Percentiles rank a stretch among this genome's conserved stretches.
Evolutionary conservation across 495 filamentous ascomycete genomes (phyloP).

Genomic region (Daldinia caldariorum): DNA sequence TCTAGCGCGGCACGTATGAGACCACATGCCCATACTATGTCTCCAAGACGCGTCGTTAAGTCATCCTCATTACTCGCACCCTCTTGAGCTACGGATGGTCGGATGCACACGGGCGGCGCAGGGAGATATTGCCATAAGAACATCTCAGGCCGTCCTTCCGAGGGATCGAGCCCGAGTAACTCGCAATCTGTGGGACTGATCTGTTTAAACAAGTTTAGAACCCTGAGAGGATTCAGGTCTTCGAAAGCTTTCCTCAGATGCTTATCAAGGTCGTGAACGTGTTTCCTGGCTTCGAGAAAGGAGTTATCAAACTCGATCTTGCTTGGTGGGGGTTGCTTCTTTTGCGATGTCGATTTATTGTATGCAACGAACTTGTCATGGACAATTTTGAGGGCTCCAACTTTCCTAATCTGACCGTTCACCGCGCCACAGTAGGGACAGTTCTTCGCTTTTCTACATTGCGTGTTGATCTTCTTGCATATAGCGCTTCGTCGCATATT

Average conservation of each 20-base stretch:
- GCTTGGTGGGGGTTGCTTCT: slow-evolving; percentile 79
- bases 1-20: slow-evolving; percentile 80
- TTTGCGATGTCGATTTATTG: slow-evolving; percentile 83
- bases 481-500: slow-evolving; percentile 81
- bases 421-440: slow-evolving; percentile 80
- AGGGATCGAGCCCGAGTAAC: slow-evolving; percentile 84
- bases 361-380: slow-evolving; percentile 91
- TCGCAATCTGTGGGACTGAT: slow-evolving; percentile 90
- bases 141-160: slow-evolving; percentile 92
- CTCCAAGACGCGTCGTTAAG: slow-evolving; percentile 90
- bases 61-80: slow-evolving; percentile 94
- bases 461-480: slow-evolving; percentile 84
- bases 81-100: slow-evolving; percentile 92
- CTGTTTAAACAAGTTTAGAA: slow-evolving; percentile 88
- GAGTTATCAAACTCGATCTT: slow-evolving; percentile 86
- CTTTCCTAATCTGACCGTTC: slow-evolving; percentile 90
- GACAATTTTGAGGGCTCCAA: slow-evolving; percentile 86
- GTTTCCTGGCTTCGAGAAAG: slow-evolving; percentile 77
- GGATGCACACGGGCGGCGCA: slow-evolving; percentile 90
- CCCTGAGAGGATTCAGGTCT: slow-evolving; percentile 88
- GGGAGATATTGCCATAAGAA: slow-evolving; percentile 98
- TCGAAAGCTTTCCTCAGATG: slow-evolving; percentile 91
- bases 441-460: slow-evolving; percentile 82
- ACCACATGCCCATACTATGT: slow-evolving; percentile 90
- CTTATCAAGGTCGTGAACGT: slow-evolving; percentile 84